Conservation (phyloP, 2,329 filamentous ascomycete species). For the Cladobotryum mycophilum region DNA sequence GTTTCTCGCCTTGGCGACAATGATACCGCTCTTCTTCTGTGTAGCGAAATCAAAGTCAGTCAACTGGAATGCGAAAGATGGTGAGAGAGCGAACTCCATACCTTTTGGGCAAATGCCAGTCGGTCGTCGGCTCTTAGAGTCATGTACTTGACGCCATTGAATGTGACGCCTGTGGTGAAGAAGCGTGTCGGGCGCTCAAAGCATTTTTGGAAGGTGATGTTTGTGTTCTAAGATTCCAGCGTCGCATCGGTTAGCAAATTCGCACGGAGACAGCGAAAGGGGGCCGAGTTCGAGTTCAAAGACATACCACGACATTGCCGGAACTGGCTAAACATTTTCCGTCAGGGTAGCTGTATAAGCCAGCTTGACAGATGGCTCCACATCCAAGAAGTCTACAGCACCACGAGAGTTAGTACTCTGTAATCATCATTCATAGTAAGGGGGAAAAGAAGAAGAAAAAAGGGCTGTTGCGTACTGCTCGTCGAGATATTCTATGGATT, state of each 20-base stretch:
- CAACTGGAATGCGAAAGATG: neutral
- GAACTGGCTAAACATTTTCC: neutral
- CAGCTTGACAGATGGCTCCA: neutral
- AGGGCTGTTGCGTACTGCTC: neutral
- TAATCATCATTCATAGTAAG: neutral
- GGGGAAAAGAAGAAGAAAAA: neutral
- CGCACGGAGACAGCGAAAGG: neutral
- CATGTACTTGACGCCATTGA: neutral
- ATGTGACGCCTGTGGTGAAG: neutral
- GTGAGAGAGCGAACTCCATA: neutral
- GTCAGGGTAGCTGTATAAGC: neutral
- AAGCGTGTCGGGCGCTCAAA: neutral
- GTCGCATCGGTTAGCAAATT: too few relatives aligned
- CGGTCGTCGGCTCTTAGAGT: neutral
- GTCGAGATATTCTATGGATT: neutral
- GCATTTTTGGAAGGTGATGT: neutral
- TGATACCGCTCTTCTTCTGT: neutral
- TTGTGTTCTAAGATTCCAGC: neutral
- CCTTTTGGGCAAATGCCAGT: neutral
- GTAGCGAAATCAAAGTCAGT: neutral
- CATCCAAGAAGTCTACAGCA: neutral
- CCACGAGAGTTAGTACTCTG: too few relatives aligned
- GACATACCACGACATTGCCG: neutral
- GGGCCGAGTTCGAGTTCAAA: neutral
- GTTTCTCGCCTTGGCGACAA: neutral